A percentile compares a stretch with the other conserved stretches of the same genome.
Evolutionary conservation across 2,329 filamentous ascomycete genomes (phyloP).

Genomic region (Lasiodiplodia gonubiensis): DNA sequence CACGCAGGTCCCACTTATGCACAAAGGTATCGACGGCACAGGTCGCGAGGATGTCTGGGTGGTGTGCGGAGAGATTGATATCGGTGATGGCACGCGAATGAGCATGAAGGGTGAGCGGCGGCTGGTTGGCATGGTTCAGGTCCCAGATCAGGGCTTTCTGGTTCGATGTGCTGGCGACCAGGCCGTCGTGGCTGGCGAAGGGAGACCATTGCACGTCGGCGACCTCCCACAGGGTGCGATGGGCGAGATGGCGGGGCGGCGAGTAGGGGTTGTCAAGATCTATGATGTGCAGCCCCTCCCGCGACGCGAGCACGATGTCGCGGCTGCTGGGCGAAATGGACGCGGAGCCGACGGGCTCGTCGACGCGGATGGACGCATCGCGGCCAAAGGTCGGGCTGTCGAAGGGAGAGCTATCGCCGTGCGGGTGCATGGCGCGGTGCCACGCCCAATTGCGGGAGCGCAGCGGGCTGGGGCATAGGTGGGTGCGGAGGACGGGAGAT

Average conservation of each 20-base stretch:
- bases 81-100: slow-evolving; percentile 91
- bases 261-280: slow-evolving; percentile 90
- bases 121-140: slow-evolving; percentile 59
- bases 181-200: slow-evolving; percentile 85
- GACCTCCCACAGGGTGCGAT: slow-evolving; percentile 91
- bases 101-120: slow-evolving; percentile 71
- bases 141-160: slow-evolving; percentile 96
- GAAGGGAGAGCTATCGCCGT: slow-evolving; percentile 60
- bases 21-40: slow-evolving; percentile 94
- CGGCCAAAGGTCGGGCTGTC: slow-evolving; percentile 88
- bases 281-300: slow-evolving; percentile 87
- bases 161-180: slow-evolving; percentile 93
- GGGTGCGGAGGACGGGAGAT: slow-evolving; percentile 6
- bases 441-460: slow-evolving; percentile 20
- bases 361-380: slow-evolving; percentile 82
- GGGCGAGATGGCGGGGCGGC: slow-evolving; percentile 81
- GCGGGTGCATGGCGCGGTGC: slow-evolving; percentile 28
- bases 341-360: slow-evolving; percentile 80
- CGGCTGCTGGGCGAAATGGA: slow-evolving; percentile 91
- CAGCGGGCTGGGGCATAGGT: slow-evolving; percentile 11
- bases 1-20: slow-evolving; percentile 87
- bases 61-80: slow-evolving; percentile 93
- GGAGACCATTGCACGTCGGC: slow-evolving; percentile 98
- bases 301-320: slow-evolving; percentile 88
- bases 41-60: slow-evolving; percentile 86